Evolutionary conservation across 495 filamentous ascomycete genomes (phyloP).

Genomic region (Hypoxylon fuscum): DNA sequence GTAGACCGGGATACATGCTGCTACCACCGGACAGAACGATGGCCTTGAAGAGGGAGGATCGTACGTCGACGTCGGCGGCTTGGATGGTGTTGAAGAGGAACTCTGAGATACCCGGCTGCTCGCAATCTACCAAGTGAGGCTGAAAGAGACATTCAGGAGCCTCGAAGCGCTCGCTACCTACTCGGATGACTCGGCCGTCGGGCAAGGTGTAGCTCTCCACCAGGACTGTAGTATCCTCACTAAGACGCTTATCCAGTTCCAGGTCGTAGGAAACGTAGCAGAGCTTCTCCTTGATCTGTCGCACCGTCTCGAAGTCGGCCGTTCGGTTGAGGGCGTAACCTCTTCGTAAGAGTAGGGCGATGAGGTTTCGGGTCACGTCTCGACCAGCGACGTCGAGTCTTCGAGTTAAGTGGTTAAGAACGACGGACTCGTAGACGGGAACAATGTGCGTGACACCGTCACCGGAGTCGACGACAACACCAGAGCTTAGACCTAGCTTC

Average conservation of each 20-base stretch:
- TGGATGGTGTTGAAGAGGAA: slow-evolving; percentile 99
- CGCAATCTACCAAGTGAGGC: slow-evolving; percentile 96
- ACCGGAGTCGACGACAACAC: slow-evolving; percentile 97
- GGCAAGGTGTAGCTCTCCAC: slow-evolving; percentile 98
- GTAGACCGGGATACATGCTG: slow-evolving; percentile 98
- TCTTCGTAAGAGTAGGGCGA: slow-evolving; percentile 90
- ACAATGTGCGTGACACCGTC: slow-evolving; percentile 99
- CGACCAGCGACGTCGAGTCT: slow-evolving; percentile 95
- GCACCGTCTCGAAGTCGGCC: slow-evolving; percentile 98
- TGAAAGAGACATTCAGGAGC: slow-evolving; percentile 99
- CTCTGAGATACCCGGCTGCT: slow-evolving; percentile 96
- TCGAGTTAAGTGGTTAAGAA: slow-evolving; percentile 94
- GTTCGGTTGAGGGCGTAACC: slow-evolving; percentile 98
- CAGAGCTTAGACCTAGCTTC: slow-evolving; percentile 81
- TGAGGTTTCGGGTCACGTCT: slow-evolving; percentile 97
- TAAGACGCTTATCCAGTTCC: slow-evolving; percentile 92
- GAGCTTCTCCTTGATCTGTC: slow-evolving; percentile 99
- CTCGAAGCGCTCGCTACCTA: slow-evolving; percentile 97
- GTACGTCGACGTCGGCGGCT: slow-evolving; percentile 91
- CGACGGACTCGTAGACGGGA: slow-evolving; percentile 95
- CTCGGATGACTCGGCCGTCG: slow-evolving; percentile 93
- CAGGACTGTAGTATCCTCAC: slow-evolving; percentile 96
- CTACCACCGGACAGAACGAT: slow-evolving; percentile 95
- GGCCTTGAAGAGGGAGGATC: slow-evolving; percentile 92
- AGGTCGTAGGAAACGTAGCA: slow-evolving; percentile 99